Conservation (phyloP, 75 land plant genomes). For the Pinus albicaulis region DNA sequence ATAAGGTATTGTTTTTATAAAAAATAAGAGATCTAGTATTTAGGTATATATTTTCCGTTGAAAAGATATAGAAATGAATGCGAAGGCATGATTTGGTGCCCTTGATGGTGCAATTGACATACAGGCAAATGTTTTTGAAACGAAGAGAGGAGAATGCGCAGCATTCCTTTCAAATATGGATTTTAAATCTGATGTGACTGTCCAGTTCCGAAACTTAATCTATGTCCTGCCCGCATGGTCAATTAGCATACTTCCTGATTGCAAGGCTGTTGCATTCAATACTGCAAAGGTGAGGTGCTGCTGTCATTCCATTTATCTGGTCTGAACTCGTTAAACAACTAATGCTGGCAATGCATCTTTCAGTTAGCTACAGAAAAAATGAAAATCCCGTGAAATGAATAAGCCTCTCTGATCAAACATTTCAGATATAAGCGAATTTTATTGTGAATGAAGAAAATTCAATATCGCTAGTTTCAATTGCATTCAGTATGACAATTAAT, state of each 20-base stretch:
- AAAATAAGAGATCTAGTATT: not conserved
- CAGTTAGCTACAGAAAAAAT: not conserved
- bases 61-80: not conserved
- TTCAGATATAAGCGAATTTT: not conserved
- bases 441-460: not conserved
- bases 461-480: not conserved
- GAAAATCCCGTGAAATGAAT: not conserved
- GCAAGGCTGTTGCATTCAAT: constrained; percentile 81
- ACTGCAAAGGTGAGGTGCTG: constrained; percentile 84
- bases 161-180: constrained; percentile 95
- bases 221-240: constrained; percentile 96
- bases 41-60: not conserved
- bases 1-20: not conserved
- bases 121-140: constrained; percentile 68
- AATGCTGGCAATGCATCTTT: not conserved
- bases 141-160: constrained; percentile 65
- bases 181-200: constrained; percentile 45
- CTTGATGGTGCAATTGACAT: not conserved
- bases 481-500: not conserved
- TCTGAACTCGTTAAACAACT: not conserved
- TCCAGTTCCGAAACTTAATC: constrained; percentile 47
- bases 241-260: constrained; percentile 96
- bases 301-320: not conserved
- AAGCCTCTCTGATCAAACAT: not conserved
- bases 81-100: not conserved